Percentiles rank a stretch among this genome's conserved stretches.
phyloP scores from a whole-genome alignment of 805 yeast genomes.

The Metschnikowia dekortorum region DNA sequence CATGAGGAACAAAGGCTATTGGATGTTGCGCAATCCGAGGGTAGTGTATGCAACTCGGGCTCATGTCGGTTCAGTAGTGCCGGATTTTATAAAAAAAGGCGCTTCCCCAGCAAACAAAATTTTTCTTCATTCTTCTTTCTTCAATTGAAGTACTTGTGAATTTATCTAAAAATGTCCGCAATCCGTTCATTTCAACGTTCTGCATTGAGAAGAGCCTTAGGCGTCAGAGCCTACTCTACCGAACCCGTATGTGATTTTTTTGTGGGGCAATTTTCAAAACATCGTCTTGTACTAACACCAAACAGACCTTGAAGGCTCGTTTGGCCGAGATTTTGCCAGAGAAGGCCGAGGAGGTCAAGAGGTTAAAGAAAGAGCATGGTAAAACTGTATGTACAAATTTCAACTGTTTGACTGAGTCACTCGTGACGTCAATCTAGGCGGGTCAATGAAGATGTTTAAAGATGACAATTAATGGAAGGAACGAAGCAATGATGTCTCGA shows the following conservation, averaged over 20 bases:
- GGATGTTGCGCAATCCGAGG: slow-evolving; percentile 10
- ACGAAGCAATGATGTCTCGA: background rate
- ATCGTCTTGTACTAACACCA: slow-evolving; percentile 15
- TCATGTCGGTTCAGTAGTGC: slow-evolving; percentile 1
- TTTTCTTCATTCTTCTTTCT: slow-evolving; percentile 11
- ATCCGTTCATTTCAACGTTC: slow-evolving; percentile 36
- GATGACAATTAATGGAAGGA: background rate
- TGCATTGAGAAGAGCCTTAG: slow-evolving; percentile 21
- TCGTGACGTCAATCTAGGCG: background rate
- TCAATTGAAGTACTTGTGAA: slow-evolving; percentile 6
- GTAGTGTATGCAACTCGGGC: slow-evolving; percentile 11
- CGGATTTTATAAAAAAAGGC: slow-evolving; percentile 9
- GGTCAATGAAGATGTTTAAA: background rate
- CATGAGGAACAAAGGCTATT: slow-evolving; percentile 5
- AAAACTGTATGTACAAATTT: slow-evolving; percentile 50
- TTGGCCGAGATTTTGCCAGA: slow-evolving; percentile 90
- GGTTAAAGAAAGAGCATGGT: slow-evolving; percentile 88
- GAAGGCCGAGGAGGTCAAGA: slow-evolving; percentile 86
- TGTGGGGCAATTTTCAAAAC: background rate
- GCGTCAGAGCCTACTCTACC: slow-evolving; percentile 19
- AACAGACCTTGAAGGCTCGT: slow-evolving; percentile 81
- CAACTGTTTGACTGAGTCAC: background rate
- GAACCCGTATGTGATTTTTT: slow-evolving; percentile 21
- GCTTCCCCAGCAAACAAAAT: slow-evolving; percentile 8
- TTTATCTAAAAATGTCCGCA: slow-evolving; percentile 25